Conservation (phyloP, 192 early-diverging fungal species). For the Backusella tarrabulga region DNA sequence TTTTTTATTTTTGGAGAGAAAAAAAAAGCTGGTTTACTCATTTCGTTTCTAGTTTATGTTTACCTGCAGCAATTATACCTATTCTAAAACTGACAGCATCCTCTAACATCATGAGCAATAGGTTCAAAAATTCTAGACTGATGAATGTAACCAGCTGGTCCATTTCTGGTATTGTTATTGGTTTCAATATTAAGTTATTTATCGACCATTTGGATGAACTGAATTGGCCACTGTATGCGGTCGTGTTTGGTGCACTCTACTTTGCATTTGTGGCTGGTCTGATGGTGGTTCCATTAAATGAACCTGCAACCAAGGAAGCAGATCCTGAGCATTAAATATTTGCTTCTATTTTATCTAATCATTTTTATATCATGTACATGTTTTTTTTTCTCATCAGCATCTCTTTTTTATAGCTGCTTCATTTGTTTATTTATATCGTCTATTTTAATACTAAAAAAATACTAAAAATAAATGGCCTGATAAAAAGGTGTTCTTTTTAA, state of each 20-base stretch:
- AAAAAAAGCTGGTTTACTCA: neutral
- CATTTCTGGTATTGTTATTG: conserved; percentile 49
- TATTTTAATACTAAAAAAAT: neutral
- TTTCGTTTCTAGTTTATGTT: conserved; percentile 41
- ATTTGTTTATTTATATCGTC: neutral
- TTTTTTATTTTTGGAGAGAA: neutral
- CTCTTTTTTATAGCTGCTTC: neutral
- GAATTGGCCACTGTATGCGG: conserved; percentile 2
- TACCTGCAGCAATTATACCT: conserved; percentile 64
- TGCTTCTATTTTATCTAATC: neutral
- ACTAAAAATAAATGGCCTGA: neutral
- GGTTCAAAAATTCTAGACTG: conserved; percentile 26
- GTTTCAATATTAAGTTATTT: conserved; percentile 56
- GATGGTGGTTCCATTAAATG: conserved; percentile 6
- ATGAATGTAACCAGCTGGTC: conserved; percentile 42
- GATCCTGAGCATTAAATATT: neutral
- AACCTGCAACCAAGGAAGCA: neutral
- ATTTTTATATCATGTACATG: neutral
- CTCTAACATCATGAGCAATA: conserved; percentile 42
- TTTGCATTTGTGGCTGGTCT: conserved; percentile 24
- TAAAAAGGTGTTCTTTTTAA: neutral
- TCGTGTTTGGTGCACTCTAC: conserved; percentile 5
- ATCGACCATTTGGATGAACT: conserved; percentile 31
- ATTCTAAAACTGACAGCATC: conserved; percentile 61
- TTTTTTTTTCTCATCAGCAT: neutral